phyloP scores from a whole-genome alignment of 768 basidiomycete species.

The Lactarius vividus region DNA sequence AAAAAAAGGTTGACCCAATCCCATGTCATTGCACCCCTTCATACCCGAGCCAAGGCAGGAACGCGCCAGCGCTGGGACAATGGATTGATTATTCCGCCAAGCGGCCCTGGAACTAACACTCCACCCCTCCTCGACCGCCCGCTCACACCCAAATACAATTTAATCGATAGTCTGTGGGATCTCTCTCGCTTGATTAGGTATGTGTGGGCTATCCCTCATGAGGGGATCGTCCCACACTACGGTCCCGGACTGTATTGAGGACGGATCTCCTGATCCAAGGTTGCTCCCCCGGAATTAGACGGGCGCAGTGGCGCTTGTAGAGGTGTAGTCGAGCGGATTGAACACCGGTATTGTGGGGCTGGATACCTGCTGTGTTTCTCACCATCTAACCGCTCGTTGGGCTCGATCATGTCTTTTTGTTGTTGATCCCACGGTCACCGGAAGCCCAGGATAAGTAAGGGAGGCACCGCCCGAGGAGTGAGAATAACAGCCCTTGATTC shows the following conservation, averaged over 20 bases:
- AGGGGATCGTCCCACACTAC: not conserved
- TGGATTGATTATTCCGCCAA: not conserved
- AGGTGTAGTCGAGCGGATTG: not conserved
- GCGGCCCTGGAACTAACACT: not conserved
- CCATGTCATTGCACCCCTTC: not conserved
- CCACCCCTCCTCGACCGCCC: not conserved
- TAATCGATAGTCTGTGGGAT: conserved; percentile 2
- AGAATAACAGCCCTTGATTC: conserved; percentile 4
- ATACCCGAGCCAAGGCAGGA: conserved; percentile 2
- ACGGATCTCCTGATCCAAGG: not conserved
- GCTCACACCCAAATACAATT: not conserved
- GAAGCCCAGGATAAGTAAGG: conserved; percentile 1
- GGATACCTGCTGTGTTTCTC: conserved; percentile 9
- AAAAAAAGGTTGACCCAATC: not conserved
- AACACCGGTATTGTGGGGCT: conserved; percentile 7
- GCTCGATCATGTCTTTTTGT: conserved; percentile 10
- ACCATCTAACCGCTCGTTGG: conserved; percentile 12
- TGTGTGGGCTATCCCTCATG: not conserved
- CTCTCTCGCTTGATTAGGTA: not conserved
- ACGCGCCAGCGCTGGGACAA: conserved; percentile 14
- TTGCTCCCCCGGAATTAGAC: conserved; percentile 11
- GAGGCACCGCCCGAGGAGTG: not conserved
- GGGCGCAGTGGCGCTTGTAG: conserved; percentile 18
- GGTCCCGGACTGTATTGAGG: conserved; percentile 7
- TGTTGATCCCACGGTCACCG: conserved; percentile 18